phyloP scores from a whole-genome alignment of 2,329 filamentous ascomycete genomes.

The Verticillium nonalfalfae region DNA sequence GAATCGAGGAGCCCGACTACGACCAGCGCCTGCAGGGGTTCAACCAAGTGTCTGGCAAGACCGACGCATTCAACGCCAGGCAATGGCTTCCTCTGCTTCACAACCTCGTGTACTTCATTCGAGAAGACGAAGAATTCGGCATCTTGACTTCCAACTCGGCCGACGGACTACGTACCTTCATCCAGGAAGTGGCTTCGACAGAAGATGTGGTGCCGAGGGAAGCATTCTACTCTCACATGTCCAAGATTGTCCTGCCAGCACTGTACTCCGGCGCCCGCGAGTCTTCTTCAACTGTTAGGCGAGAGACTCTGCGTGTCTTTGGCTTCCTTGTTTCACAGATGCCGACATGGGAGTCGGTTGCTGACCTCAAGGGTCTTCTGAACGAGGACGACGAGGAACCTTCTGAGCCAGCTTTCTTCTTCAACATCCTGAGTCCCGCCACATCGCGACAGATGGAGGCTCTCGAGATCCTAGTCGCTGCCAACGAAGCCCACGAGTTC shows the following conservation, averaged over 20 bases:
- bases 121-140: conserved; percentile 80
- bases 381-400: conserved; percentile 56
- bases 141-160: conserved; percentile 77
- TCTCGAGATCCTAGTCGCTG: conserved; percentile 66
- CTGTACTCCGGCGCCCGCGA: conserved; percentile 73
- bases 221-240: conserved; percentile 53
- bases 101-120: conserved; percentile 84
- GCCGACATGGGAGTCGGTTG: conserved; percentile 62
- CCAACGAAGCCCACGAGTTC: conserved; percentile 58
- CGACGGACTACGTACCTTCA: conserved; percentile 70
- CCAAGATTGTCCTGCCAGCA: conserved; percentile 62
- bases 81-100: conserved; percentile 87
- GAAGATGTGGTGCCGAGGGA: conserved; percentile 31
- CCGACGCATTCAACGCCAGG: conserved; percentile 51
- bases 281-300: conserved; percentile 73
- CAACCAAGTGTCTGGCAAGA: conserved; percentile 59
- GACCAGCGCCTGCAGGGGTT: conserved; percentile 76
- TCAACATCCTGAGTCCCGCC: conserved; percentile 85
- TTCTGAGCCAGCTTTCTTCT: conserved; percentile 71
- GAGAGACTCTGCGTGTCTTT: conserved; percentile 75
- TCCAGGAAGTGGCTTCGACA: conserved; percentile 50
- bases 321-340: conserved; percentile 70
- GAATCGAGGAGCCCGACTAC: conserved; percentile 83
- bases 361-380: conserved; percentile 68
- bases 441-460: conserved; percentile 81